Conservation (phyloP, 2,329 filamentous ascomycete genomes). For the Sclerotinia sclerotiorum region DNA sequence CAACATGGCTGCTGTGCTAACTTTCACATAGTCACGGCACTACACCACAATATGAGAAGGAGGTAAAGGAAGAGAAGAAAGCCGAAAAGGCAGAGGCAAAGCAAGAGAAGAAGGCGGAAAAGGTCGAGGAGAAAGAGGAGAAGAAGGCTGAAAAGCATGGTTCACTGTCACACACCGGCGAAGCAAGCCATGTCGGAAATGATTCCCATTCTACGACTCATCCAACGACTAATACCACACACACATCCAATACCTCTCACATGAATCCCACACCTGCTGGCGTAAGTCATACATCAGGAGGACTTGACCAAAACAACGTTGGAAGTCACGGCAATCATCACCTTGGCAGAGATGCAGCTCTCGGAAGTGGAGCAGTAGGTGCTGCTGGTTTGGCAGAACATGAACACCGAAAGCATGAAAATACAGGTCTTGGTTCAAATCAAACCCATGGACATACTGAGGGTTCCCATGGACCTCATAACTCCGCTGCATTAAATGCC, state of each 20-base stretch:
- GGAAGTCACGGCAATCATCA: conserved; percentile 2
- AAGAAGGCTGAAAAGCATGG: conserved; percentile 19
- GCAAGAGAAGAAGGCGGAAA: conserved; percentile 2
- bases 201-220: conserved; percentile 11
- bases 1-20: not conserved
- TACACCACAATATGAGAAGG: conserved; percentile 14
- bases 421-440: conserved; percentile 3
- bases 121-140: conserved; percentile 7
- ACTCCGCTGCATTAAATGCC: conserved; percentile 29
- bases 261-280: conserved; percentile 7
- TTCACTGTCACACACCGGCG: conserved; percentile 11
- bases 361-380: conserved; percentile 19
- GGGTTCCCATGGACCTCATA: conserved; percentile 29
- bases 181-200: conserved; percentile 27
- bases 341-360: conserved; percentile 9
- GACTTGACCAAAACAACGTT: conserved; percentile 1
- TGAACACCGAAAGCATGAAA: conserved; percentile 17
- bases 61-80: conserved; percentile 7
- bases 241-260: conserved; percentile 6
- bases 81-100: not conserved
- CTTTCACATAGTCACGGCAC: conserved; percentile 17
- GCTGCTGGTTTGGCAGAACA: conserved; percentile 14
- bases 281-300: conserved; percentile 1
- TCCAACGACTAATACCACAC: conserved; percentile 30
- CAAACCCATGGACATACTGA: conserved; percentile 7